These are phyloP conservation scores for Luzula sylvatica DNA, from an alignment of 176 grass and related monocot genomes.

Conservation along the genomic window DNA sequence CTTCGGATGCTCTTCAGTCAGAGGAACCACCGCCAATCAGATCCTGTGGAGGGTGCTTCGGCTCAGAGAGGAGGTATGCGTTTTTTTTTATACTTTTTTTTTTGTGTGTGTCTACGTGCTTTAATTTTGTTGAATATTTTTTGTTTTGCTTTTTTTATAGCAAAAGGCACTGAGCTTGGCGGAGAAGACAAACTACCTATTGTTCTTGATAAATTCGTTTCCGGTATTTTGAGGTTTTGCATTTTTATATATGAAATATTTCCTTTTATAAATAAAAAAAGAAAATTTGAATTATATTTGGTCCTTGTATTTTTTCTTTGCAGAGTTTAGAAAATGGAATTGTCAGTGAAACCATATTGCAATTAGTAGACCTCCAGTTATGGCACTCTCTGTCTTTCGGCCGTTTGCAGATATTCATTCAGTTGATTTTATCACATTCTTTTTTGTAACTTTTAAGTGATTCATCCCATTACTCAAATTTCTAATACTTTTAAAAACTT, in stretches of 20 bases:
- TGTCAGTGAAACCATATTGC: slow-evolving; percentile 77
- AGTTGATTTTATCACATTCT: too few relatives aligned
- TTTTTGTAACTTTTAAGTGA: too few relatives aligned
- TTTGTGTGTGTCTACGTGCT: neutral
- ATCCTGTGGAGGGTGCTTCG: slow-evolving; percentile 59
- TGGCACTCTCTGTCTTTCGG: slow-evolving; percentile 85
- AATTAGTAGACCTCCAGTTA: slow-evolving; percentile 79
- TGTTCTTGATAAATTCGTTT: slow-evolving; percentile 98
- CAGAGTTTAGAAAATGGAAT: slow-evolving; percentile 95
- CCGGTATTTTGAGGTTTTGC: slow-evolving; percentile 48
- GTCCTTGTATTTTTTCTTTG: slow-evolving; percentile 5
- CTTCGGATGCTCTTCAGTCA: slow-evolving; percentile 8
- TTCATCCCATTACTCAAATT: neutral
- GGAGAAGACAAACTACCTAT: slow-evolving; percentile 90
- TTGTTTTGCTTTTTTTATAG: slow-evolving; percentile 33
- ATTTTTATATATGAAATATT: too few relatives aligned
- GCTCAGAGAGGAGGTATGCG: slow-evolving; percentile 63
- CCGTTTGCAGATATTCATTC: slow-evolving; percentile 50
- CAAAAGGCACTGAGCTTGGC: slow-evolving; percentile 56
- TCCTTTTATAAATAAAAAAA: too few relatives aligned
- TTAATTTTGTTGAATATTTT: slow-evolving; percentile 4
- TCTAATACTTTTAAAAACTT: slow-evolving; percentile 37
- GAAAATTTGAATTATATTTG: neutral
- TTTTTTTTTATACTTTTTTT: slow-evolving; percentile 2
- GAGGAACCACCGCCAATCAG: slow-evolving; percentile 29